Evolutionary conservation across 2,329 filamentous ascomycete species (phyloP), one percentile per base, ranked within the genome.

Genomic region (Chalaropsis thielavioides): DNA sequence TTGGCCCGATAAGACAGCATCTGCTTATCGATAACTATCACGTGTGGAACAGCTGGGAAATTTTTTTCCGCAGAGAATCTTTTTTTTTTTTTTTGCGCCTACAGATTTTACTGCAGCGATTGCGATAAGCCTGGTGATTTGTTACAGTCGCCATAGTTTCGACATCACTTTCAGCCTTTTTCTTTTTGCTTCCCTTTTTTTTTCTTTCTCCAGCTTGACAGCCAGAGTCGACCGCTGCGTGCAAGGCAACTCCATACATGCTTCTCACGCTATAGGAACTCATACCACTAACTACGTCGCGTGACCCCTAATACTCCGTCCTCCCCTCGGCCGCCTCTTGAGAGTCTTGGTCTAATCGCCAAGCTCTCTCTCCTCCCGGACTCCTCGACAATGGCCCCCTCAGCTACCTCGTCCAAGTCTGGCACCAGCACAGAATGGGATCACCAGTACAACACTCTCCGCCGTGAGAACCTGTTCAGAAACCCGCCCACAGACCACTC

Each of bases 401-500:
- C 63, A n/a, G 61, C 61, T 49, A 64, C 43, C 41, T 46, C 61
- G 31, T 60, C 49, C 11, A 60, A 60, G 61, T 15, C 54, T 44
- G 75, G 80, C 69, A 89, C 86, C 67, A 78, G 79, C 67, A 89
- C 86, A 64, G 78, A 83, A 73, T 96, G 92, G 92, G 84, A 90
- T 69, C 86, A 89, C 74, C 83, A 91, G 71, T 97, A 89, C 77
- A 83, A 96, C 74, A 95, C 90, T 3, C 77, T 92, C 67, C 86
- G 90, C 67, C 87, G 92, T 71, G 90, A 99, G 72, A 82, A 89
- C 63, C 87, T 99, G 24, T 99, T 99, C 75, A 82, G 84, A 71
- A 86, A 95, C 70, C 92, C 94, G 19, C 92, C 94, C 0, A 87
- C 83, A 72, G 92, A 97, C 73, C 87, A 84, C 70, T 88, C 88